These are phyloP conservation scores for Leptographium radiaticola DNA, from an alignment of 2,329 filamentous ascomycete species.

Conservation along the genomic window DNA sequence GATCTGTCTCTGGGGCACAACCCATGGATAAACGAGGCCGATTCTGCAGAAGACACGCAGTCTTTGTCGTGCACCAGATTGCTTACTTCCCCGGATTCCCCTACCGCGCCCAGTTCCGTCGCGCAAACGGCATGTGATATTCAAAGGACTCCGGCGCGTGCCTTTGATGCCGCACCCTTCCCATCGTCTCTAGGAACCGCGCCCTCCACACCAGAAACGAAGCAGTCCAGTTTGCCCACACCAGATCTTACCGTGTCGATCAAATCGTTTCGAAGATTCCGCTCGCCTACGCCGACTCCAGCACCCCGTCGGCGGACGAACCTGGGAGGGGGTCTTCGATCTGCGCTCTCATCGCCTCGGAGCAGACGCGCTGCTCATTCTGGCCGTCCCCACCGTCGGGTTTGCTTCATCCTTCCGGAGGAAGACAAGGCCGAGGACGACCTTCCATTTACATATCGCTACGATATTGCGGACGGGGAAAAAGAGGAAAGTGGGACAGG, in stretches of 20 bases:
- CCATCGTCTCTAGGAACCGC: conserved; percentile 6
- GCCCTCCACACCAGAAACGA: conserved; percentile 16
- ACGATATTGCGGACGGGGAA: conserved; percentile 5
- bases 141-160: not conserved
- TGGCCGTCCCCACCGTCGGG: conserved; percentile 12
- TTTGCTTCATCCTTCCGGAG: conserved; percentile 20
- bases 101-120: not conserved
- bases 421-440: not conserved
- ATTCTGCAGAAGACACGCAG: not conserved
- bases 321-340: not conserved
- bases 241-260: conserved; percentile 35
- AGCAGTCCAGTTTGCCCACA: conserved; percentile 21
- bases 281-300: conserved; percentile 33
- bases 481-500: not conserved
- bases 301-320: conserved; percentile 10
- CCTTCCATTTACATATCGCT: not conserved
- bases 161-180: not conserved
- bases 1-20: conserved; percentile 6
- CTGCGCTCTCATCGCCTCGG: conserved; percentile 10
- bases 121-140: not conserved
- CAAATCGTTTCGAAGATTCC: conserved; percentile 39
- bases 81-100: conserved; percentile 5
- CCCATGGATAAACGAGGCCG: conserved; percentile 3
- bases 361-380: not conserved
- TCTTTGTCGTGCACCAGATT: not conserved